A percentile compares a stretch with the other conserved stretches of the same genome.
Evolutionary conservation across 2,329 filamentous ascomycete genomes (phyloP).

Genomic region (Pezicula carpinea): DNA sequence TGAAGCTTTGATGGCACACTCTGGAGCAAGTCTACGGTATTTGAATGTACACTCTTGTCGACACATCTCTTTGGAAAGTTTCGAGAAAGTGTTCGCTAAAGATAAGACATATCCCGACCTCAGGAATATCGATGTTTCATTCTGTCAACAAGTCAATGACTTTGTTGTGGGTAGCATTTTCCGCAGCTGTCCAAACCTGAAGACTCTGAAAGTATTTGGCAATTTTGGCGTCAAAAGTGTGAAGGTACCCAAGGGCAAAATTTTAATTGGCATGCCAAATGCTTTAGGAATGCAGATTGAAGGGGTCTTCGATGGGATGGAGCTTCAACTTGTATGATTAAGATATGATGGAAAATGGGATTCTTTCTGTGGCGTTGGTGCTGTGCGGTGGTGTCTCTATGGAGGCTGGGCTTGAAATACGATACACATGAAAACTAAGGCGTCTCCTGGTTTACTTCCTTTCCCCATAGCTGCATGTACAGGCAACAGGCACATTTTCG

Average conservation of each 20-base stretch:
- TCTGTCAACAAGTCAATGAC: slow-evolving; percentile 65
- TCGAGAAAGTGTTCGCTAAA: slow-evolving; percentile 66
- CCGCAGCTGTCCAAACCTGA: slow-evolving; percentile 55
- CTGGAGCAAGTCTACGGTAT: slow-evolving; percentile 57
- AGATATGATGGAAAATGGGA: too few species aligned
- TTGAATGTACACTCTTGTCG: slow-evolving; percentile 82
- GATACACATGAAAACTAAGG: too few species aligned
- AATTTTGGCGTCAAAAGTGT: slow-evolving; percentile 58
- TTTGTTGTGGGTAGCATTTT: slow-evolving; percentile 61
- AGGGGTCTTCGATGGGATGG: slow-evolving; percentile 25
- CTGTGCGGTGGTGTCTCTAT: too few species aligned
- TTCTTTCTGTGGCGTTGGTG: too few species aligned
- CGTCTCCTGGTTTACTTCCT: too few species aligned
- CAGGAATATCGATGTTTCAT: slow-evolving; percentile 70
- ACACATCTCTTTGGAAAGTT: slow-evolving; percentile 68
- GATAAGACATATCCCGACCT: slow-evolving; percentile 63
- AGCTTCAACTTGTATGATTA: too few species aligned
- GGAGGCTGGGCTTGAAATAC: too few species aligned
- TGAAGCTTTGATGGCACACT: slow-evolving; percentile 78
- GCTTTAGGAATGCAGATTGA: slow-evolving; percentile 57
- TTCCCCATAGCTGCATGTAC: too few species aligned
- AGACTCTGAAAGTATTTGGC: slow-evolving; percentile 58
- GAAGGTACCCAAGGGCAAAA: slow-evolving; percentile 48
- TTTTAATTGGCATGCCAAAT: slow-evolving; percentile 55
- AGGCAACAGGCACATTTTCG: too few species aligned